Percentiles rank a stretch among this genome's conserved stretches.
Evolutionary conservation across 1,284 basidiomycete genomes (phyloP).

Genomic region (Moniliophthora roreri): DNA sequence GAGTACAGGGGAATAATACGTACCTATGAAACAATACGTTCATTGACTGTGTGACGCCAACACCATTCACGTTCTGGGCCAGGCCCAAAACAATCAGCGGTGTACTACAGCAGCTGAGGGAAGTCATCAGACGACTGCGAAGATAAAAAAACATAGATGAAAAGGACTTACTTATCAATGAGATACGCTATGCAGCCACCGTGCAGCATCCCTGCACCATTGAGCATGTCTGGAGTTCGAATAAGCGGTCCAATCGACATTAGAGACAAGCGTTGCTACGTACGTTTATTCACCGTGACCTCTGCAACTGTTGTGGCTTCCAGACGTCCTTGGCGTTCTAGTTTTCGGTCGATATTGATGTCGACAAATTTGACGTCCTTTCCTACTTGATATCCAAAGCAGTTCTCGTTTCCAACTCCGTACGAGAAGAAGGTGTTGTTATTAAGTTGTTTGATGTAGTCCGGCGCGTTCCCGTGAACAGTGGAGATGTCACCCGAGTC

Average conservation of each 20-base stretch:
- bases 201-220: conserved; percentile 71
- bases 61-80: conserved; percentile 59
- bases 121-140: neutral
- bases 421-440: conserved; percentile 66
- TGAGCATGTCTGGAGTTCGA: conserved; percentile 55
- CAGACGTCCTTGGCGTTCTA: conserved; percentile 45
- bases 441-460: conserved; percentile 60
- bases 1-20: no score
- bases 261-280: conserved; percentile 18
- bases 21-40: conserved; percentile 68
- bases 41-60: conserved; percentile 70
- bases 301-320: conserved; percentile 63
- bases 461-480: conserved; percentile 60
- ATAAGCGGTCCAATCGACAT: conserved; percentile 13
- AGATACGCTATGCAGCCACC: conserved; percentile 71
- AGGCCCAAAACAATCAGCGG: conserved; percentile 65
- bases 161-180: conserved; percentile 58
- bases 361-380: conserved; percentile 58
- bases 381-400: conserved; percentile 60
- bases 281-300: conserved; percentile 58
- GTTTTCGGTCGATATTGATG: conserved; percentile 45
- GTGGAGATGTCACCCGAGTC: conserved; percentile 50
- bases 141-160: neutral
- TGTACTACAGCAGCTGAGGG: conserved; percentile 56
- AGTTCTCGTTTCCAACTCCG: conserved; percentile 59